phyloP scores from a whole-genome alignment of 129 eudicot species.

The Gnaphalium uliginosum region DNA sequence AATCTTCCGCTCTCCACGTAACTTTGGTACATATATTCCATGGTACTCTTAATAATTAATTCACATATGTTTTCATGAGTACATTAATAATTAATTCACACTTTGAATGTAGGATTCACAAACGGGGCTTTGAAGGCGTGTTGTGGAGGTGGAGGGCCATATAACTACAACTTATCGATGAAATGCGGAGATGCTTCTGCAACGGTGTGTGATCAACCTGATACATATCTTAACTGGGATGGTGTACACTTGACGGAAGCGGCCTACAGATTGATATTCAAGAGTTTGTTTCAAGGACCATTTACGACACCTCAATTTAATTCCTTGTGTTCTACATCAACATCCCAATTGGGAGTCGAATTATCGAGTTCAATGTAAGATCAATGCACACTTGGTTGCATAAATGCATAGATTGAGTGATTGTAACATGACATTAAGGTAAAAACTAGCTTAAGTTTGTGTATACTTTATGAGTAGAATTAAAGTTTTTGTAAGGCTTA shows the following conservation, averaged over 20 bases:
- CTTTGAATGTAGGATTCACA: slow-evolving; percentile 9
- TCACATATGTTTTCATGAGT: too few relatives aligned
- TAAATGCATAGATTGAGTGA: too few relatives aligned
- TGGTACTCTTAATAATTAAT: too few relatives aligned
- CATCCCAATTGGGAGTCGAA: slow-evolving; percentile 11
- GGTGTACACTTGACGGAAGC: slow-evolving; percentile 30
- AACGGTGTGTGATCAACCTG: slow-evolving; percentile 28
- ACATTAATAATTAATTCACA: too few relatives aligned
- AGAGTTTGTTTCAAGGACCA: slow-evolving; percentile 15
- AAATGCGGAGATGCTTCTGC: slow-evolving; percentile 18
- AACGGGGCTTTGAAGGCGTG: slow-evolving; percentile 28
- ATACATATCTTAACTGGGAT: slow-evolving; percentile 36
- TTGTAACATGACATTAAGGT: too few relatives aligned
- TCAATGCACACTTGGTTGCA: not conserved
- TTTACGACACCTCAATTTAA: slow-evolving; percentile 23
- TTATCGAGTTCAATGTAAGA: not conserved
- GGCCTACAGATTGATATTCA: slow-evolving; percentile 21
- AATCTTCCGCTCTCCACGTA: slow-evolving; percentile 36
- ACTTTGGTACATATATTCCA: slow-evolving; percentile 35
- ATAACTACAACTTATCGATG: not conserved
- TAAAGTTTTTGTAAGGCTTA: too few relatives aligned
- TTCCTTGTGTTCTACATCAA: slow-evolving; percentile 21
- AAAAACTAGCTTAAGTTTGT: too few relatives aligned
- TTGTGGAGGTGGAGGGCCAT: slow-evolving; percentile 35
- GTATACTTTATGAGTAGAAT: too few relatives aligned